Evolutionary conservation across 345 rosid species (phyloP).

Genomic region (Lepidium aucheri): DNA sequence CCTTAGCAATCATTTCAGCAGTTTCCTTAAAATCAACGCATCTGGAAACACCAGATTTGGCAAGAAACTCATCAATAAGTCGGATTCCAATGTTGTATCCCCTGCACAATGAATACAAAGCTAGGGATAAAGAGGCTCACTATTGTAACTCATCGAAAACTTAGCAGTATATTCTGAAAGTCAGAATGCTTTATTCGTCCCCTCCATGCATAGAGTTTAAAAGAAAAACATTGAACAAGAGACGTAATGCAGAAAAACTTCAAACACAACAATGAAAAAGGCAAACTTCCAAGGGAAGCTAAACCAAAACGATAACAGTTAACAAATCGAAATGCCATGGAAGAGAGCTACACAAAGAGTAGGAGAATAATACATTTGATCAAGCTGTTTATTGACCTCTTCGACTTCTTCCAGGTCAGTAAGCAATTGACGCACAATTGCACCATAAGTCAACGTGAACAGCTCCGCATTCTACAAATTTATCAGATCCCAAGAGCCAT

Average conservation of each 20-base stretch:
- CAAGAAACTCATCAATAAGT: slow-evolving; percentile 81
- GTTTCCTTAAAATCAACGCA: slow-evolving; percentile 92
- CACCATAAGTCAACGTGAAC: slow-evolving; percentile 88
- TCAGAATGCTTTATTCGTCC: not conserved
- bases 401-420: slow-evolving; percentile 95
- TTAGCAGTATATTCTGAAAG: not conserved
- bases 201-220: not conserved
- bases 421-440: slow-evolving; percentile 81
- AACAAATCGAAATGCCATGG: not conserved
- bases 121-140: not conserved
- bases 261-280: not conserved
- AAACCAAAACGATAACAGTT: not conserved
- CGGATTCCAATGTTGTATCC: slow-evolving; percentile 87
- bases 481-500: slow-evolving; percentile 2
- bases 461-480: slow-evolving; percentile 75
- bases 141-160: not conserved
- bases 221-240: not conserved
- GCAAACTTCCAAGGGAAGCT: not conserved
- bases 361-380: slow-evolving; percentile 57
- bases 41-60: slow-evolving; percentile 82
- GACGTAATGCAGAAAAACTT: not conserved
- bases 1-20: slow-evolving; percentile 88
- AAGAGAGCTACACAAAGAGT: not conserved
- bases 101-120: slow-evolving; percentile 36
- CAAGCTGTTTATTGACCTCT: slow-evolving; percentile 94